phyloP scores from a whole-genome alignment of 1,139 yeast species.

The Saccharomyces hybrid region DNA sequence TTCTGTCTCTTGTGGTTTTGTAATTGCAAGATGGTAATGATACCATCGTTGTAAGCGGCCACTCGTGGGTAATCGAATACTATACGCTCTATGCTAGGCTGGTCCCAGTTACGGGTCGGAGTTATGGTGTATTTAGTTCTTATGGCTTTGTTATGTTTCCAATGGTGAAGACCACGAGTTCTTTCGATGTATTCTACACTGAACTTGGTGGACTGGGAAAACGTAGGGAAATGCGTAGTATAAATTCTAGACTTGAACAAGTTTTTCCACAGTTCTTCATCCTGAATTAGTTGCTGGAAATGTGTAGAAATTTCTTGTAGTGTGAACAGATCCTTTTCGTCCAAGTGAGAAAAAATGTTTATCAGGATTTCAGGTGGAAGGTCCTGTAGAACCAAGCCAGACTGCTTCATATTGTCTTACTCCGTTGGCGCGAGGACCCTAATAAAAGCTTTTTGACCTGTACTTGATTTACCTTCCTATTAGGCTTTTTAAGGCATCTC shows the following conservation, averaged over 20 bases:
- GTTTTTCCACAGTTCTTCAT: conserved; percentile 55
- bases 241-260: conserved; percentile 45
- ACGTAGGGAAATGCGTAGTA: conserved; percentile 45
- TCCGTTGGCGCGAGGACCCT: neutral
- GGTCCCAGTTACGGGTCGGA: conserved; percentile 19
- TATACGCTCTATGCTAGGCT: conserved; percentile 29
- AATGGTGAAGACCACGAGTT: conserved; percentile 37
- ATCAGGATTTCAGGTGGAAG: conserved; percentile 56
- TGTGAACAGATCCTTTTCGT: conserved; percentile 44
- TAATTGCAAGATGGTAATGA: conserved; percentile 30
- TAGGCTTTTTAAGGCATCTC: neutral
- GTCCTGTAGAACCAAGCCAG: conserved; percentile 19
- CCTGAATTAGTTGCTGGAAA: conserved; percentile 47
- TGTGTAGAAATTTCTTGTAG: conserved; percentile 47
- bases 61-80: conserved; percentile 33
- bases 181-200: conserved; percentile 50
- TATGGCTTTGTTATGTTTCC: conserved; percentile 45
- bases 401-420: neutral
- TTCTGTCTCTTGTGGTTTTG: conserved; percentile 23
- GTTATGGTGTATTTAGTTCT: conserved; percentile 29
- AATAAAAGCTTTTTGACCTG: neutral
- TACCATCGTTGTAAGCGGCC: conserved; percentile 34
- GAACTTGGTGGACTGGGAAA: conserved; percentile 48
- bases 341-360: conserved; percentile 48
- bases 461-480: neutral